These are phyloP conservation scores for Coemansia aciculifera DNA, from an alignment of 192 early-diverging fungal genomes.

Conservation along the genomic window DNA sequence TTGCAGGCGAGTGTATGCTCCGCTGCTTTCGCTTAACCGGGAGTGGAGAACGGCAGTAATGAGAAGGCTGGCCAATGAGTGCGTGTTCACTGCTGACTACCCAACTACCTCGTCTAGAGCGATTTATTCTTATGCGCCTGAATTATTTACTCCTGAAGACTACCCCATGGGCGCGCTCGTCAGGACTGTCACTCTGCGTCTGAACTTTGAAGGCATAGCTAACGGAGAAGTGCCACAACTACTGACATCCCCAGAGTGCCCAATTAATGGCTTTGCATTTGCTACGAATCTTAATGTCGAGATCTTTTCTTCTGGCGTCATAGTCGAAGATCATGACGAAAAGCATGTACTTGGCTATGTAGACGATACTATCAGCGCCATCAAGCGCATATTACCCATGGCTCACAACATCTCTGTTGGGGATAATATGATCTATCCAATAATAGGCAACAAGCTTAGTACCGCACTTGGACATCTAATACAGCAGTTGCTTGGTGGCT, in stretches of 20 bases:
- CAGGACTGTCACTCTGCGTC: background rate
- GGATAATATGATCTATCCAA: background rate
- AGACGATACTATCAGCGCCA: background rate
- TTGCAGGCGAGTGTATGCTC: background rate
- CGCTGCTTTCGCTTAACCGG: background rate
- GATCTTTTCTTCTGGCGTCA: background rate
- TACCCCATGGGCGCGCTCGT: background rate
- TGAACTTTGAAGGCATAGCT: background rate
- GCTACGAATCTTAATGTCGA: background rate
- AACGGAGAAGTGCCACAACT: background rate
- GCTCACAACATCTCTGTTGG: background rate
- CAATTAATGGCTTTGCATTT: background rate
- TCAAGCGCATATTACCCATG: background rate
- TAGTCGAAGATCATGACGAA: background rate
- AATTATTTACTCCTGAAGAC: background rate
- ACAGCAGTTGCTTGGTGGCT: background rate
- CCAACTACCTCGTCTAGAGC: background rate
- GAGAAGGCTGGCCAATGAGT: background rate
- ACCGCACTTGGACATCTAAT: background rate
- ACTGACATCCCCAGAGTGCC: background rate
- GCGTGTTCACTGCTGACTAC: background rate
- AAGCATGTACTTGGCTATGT: background rate
- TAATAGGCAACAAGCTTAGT: background rate
- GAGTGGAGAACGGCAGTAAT: background rate
- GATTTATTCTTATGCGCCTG: background rate